phyloP scores from a whole-genome alignment of 495 filamentous ascomycete genomes.

The Halenospora varia region DNA sequence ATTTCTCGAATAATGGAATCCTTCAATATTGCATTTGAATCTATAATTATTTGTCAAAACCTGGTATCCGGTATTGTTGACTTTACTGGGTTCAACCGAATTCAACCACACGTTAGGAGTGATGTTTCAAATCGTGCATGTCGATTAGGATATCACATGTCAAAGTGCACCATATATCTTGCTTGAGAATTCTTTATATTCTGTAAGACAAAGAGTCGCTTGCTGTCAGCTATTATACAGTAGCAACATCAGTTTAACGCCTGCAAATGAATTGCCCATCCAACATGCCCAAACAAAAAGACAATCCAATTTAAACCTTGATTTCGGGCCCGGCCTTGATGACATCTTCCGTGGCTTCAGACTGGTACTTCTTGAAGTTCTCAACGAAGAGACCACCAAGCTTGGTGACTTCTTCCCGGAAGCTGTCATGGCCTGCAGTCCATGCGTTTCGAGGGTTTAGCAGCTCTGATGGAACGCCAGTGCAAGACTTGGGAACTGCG shows the following conservation, averaged over 20 bases:
- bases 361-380: conserved; percentile 95
- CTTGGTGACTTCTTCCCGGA: conserved; percentile 83
- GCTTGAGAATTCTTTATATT: background rate
- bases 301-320: conserved; percentile 14
- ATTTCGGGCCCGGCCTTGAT: conserved; percentile 58
- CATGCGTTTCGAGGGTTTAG: conserved; percentile 93
- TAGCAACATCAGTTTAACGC: conserved; percentile 10
- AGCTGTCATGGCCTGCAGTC: conserved; percentile 72
- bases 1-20: too few relatives aligned
- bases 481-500: conserved; percentile 79
- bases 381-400: conserved; percentile 83
- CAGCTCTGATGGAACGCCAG: conserved; percentile 81
- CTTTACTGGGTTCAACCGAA: too few relatives aligned
- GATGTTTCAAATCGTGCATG: too few relatives aligned
- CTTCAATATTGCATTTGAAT: too few relatives aligned
- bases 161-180: background rate
- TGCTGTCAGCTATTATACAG: background rate
- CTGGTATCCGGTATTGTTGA: too few relatives aligned
- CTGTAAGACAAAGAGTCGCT: background rate
- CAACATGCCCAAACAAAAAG: background rate
- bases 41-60: too few relatives aligned
- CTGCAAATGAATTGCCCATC: conserved; percentile 10
- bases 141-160: too few relatives aligned
- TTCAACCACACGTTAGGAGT: too few relatives aligned
- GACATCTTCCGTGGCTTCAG: conserved; percentile 81